Base-by-base conservation (phyloP, 1,284 basidiomycete species). In the Sporisorium sorghi region DNA sequence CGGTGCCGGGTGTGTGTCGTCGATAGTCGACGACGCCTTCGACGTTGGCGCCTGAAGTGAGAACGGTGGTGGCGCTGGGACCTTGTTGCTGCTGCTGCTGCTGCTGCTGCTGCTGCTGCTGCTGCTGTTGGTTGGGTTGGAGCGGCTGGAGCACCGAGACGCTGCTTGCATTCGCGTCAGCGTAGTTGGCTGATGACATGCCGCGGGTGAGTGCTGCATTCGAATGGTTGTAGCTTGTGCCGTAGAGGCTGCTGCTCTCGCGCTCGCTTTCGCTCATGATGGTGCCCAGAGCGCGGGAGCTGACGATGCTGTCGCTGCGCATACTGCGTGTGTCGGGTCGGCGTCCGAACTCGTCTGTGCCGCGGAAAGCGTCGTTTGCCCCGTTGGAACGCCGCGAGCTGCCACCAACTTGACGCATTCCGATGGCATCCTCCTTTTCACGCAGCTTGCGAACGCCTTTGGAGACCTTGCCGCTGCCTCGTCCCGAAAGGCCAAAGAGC, bases 361-460 rank as follows among this genome's bases (percentile, higher is more conserved):
- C 54, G 52, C 58, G 30, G 68, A 53, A 64, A 76, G 77, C 33
- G 77, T 59, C 49, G 24, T 58, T 54, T 69, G 79, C 80, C 30
- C 76, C 58, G 24, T 7, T 73, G 26, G 79, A 70, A 91, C 88
- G 63, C 91, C 88, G 76, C 88, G 87, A 60, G 17, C 76, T 76
- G 46, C 77, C 67, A 42, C 67, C 49, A 43, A 73, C 60, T 65
- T 77, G 58, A 50, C 70, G 69, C 66, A 79, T 42, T 39, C 77
- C 65, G 56, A 72, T 61, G 87, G 15, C 90, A 85, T 76, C 92
- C 82, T 98, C 95, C 74, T 89, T 88, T 73, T 93, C 92, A 58
- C 94, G 88, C 55, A 98, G 87, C 83, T 91, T 93, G 77, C 90
- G 87, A 6, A 98, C 93, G 28, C 95, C 95, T 80, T 90, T 92